Evolutionary conservation across 169 alveolate species (phyloP).

Genomic region (Babesia sp.): DNA sequence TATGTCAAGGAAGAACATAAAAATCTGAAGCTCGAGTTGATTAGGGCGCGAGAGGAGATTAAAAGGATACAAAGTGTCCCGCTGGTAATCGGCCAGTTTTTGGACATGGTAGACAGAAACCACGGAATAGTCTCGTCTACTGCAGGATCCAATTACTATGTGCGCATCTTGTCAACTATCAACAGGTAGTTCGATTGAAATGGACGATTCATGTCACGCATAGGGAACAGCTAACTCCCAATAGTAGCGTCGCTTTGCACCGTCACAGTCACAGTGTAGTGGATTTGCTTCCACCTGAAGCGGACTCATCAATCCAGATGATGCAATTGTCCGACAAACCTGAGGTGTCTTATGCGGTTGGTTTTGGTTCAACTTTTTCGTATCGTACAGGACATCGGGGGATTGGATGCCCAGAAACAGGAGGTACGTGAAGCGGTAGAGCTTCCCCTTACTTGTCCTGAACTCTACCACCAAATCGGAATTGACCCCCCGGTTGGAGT

Average conservation of each 20-base stretch:
- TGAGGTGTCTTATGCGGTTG: slow-evolving; percentile 94
- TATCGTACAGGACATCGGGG: slow-evolving; percentile 93
- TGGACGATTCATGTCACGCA: background rate
- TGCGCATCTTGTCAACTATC: slow-evolving; percentile 96
- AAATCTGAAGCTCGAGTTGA: slow-evolving; percentile 94
- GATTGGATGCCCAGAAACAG: slow-evolving; percentile 97
- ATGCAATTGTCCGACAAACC: slow-evolving; percentile 97
- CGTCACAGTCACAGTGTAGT: slow-evolving; percentile 98
- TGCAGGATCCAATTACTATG: slow-evolving; percentile 96
- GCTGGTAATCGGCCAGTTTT: slow-evolving; percentile 96
- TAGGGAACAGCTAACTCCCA: slow-evolving; percentile 97
- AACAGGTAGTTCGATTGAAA: slow-evolving; percentile 75
- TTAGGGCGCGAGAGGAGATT: slow-evolving; percentile 95
- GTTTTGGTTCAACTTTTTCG: background rate
- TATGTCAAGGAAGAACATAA: slow-evolving; percentile 97
- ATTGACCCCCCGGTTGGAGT: slow-evolving; percentile 99
- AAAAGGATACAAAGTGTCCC: slow-evolving; percentile 98
- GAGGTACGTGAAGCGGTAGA: slow-evolving; percentile 99
- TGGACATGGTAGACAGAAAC: slow-evolving; percentile 95
- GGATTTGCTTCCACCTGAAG: slow-evolving; percentile 98
- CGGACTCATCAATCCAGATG: slow-evolving; percentile 97
- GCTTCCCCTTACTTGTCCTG: slow-evolving; percentile 98
- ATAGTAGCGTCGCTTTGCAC: slow-evolving; percentile 98
- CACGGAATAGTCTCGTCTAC: slow-evolving; percentile 96
- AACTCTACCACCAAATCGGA: slow-evolving; percentile 96